A percentile compares a stretch with the other conserved stretches of the same genome.
These are phyloP conservation scores for Angomonas desouzai DNA, from an alignment of 208 protist species.

Conservation along the genomic window DNA sequence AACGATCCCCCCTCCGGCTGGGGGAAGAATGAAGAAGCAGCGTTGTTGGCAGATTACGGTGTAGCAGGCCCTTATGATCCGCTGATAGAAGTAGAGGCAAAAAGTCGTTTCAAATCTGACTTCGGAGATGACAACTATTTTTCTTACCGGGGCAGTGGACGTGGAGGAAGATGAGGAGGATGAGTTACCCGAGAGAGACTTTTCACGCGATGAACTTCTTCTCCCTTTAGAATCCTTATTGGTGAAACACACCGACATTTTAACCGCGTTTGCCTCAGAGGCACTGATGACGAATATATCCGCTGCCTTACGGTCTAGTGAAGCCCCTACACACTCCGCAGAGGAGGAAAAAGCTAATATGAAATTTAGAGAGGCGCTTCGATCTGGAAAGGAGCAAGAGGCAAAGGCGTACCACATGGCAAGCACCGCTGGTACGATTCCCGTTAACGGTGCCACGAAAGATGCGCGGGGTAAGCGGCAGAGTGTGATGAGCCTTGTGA, in stretches of 20 bases:
- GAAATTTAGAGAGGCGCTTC: slow-evolving; percentile 9
- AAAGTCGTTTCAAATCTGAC: slow-evolving; percentile 54
- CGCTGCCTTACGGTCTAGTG: not conserved
- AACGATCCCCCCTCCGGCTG: slow-evolving; percentile 11
- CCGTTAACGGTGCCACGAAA: too few species aligned
- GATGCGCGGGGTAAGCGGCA: not conserved
- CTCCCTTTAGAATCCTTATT: slow-evolving; percentile 26
- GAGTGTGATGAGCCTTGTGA: not conserved
- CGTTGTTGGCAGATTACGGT: slow-evolving; percentile 74
- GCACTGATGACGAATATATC: slow-evolving; percentile 8
- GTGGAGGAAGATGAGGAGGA: slow-evolving; percentile 20
- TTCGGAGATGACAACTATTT: slow-evolving; percentile 57
- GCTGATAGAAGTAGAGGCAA: slow-evolving; percentile 40
- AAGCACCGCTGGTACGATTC: not conserved
- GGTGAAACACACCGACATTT: slow-evolving; percentile 32
- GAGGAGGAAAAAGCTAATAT: not conserved
- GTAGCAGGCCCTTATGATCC: slow-evolving; percentile 43
- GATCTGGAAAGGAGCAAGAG: not conserved
- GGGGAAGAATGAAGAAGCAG: slow-evolving; percentile 53
- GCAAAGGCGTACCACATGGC: not conserved
- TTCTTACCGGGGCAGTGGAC: slow-evolving; percentile 51
- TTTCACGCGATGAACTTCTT: not conserved
- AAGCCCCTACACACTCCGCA: not conserved
- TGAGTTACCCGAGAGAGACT: slow-evolving; percentile 11
- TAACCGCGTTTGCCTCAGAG: slow-evolving; percentile 16